Percentiles rank a stretch among this genome's conserved stretches.
Conservation (phyloP, 495 filamentous ascomycete species). For the Hypoxylon crocopeplum region DNA sequence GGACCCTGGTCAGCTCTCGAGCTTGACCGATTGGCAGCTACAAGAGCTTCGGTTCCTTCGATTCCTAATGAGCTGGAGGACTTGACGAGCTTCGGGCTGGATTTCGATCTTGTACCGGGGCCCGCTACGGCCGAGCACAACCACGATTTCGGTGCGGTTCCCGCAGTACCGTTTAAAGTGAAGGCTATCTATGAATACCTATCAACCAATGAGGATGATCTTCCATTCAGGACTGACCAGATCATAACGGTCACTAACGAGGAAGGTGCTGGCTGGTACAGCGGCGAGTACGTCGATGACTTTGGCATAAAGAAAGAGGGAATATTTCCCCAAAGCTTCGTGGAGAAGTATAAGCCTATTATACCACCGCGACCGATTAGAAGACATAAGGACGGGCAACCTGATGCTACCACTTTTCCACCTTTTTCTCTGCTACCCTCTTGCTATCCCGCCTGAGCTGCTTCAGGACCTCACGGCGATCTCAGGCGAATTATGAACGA, state of each 20-base stretch:
- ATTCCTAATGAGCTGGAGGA: neutral
- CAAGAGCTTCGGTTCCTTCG: too few relatives aligned
- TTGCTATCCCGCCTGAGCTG: too few relatives aligned
- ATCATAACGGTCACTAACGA: conserved; percentile 90
- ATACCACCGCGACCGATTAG: conserved; percentile 76
- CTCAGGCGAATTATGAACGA: too few relatives aligned
- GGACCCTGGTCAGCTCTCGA: neutral
- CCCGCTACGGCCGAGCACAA: neutral
- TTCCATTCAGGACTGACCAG: conserved; percentile 81
- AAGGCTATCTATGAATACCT: conserved; percentile 93
- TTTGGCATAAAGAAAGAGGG: conserved; percentile 74
- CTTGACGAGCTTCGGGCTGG: neutral
- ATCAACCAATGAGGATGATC: conserved; percentile 96
- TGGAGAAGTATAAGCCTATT: conserved; percentile 90
- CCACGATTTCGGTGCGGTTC: conserved; percentile 45
- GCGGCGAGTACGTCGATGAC: conserved; percentile 82
- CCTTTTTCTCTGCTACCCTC: too few relatives aligned
- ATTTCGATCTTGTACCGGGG: neutral
- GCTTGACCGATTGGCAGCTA: too few relatives aligned
- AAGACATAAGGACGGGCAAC: conserved; percentile 68
- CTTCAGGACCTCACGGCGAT: too few relatives aligned
- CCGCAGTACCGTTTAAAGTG: conserved; percentile 82
- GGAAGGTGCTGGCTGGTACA: conserved; percentile 94
- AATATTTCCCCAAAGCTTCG: conserved; percentile 94
- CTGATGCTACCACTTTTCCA: conserved; percentile 50